A percentile compares a stretch with the other conserved stretches of the same genome.
Conservation (phyloP, 768 basidiomycete species). For the Gloeophyllum trabeum region DNA sequence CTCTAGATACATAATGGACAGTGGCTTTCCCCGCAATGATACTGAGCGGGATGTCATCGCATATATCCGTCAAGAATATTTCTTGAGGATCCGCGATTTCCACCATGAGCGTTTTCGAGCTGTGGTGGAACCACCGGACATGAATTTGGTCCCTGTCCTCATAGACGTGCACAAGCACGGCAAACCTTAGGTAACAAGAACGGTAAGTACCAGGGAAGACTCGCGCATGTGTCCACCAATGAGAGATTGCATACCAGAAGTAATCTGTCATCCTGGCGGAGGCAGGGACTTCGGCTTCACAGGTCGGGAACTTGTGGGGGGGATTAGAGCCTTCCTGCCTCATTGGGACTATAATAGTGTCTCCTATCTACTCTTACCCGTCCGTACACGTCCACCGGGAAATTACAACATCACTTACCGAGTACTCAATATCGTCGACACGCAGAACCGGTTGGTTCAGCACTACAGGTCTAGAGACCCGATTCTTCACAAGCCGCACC, state of each 20-base stretch:
- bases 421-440: conserved; percentile 33
- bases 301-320: conserved; percentile 21
- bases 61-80: conserved; percentile 48
- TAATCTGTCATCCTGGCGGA: conserved; percentile 37
- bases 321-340: conserved; percentile 18
- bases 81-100: conserved; percentile 56
- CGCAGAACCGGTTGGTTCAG: too few relatives aligned
- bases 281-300: conserved; percentile 21
- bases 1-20: too few relatives aligned
- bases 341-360: conserved; percentile 43
- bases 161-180: conserved; percentile 43
- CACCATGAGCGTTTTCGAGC: conserved; percentile 44
- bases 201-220: not conserved
- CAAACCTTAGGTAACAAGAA: conserved; percentile 45
- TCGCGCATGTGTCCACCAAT: not conserved
- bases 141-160: conserved; percentile 35
- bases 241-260: conserved; percentile 41
- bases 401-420: conserved; percentile 19
- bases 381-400: not conserved
- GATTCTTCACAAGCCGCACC: too few relatives aligned
- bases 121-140: conserved; percentile 69
- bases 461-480: too few relatives aligned
- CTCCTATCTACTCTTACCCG: conserved; percentile 38
- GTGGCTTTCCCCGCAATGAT: conserved; percentile 36
- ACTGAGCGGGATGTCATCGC: conserved; percentile 28